Evolutionary conservation across 2,329 filamentous ascomycete species (phyloP).

Genomic region (Chrysoporthe puriensis): DNA sequence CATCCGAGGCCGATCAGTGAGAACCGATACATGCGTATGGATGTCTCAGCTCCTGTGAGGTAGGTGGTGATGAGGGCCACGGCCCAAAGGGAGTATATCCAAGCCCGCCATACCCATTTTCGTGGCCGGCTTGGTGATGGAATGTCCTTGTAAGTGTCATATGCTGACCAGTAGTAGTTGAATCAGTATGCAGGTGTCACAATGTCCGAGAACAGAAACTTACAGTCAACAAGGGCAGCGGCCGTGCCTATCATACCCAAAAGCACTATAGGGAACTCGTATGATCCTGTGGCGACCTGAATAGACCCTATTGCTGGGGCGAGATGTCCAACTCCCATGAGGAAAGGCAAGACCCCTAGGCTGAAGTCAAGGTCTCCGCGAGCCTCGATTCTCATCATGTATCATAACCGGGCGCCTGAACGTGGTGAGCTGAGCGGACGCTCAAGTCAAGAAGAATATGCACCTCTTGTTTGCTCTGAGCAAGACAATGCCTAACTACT

Average conservation of each 20-base stretch:
- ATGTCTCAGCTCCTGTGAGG: not conserved
- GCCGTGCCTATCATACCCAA: constrained; percentile 7
- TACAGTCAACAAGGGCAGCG: constrained; percentile 7
- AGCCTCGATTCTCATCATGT: not conserved
- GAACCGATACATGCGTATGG: constrained; percentile 7
- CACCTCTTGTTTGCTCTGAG: not conserved
- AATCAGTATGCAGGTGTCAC: not conserved
- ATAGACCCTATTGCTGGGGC: constrained; percentile 6
- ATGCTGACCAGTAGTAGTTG: not conserved
- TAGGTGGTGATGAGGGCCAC: constrained; percentile 1
- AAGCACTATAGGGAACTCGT: constrained; percentile 2
- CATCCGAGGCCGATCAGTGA: constrained; percentile 1
- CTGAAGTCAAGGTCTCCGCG: not conserved
- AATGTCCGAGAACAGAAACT: not conserved
- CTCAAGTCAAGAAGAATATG: not conserved
- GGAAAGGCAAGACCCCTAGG: not conserved
- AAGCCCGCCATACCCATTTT: constrained; percentile 3
- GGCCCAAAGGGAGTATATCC: constrained; percentile 4
- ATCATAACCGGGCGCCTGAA: not conserved
- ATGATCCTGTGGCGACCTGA: constrained; percentile 1
- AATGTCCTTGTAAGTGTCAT: constrained; percentile 11
- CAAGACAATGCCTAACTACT: not conserved
- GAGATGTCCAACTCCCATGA: constrained; percentile 3
- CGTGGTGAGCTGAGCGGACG: not conserved
- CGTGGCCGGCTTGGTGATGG: not conserved